Evolutionary conservation across 768 basidiomycete species (phyloP), one percentile per base, ranked within the genome.

Genomic region (Mycena metata): DNA sequence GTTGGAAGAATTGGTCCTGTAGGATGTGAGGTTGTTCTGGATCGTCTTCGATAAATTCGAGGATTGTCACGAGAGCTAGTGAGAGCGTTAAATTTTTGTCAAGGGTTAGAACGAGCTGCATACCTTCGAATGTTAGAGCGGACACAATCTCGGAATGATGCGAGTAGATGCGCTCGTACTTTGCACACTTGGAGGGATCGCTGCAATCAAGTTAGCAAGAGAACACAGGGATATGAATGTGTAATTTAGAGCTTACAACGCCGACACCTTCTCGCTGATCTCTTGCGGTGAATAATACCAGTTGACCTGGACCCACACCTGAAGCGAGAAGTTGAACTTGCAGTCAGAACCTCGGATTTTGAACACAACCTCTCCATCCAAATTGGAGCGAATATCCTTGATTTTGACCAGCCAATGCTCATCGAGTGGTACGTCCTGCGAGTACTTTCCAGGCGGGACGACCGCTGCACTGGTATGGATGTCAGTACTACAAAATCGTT

Each of bases 241-340:
- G 21, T 57, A 36, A 35, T 9, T 3, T 12, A 1, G 30, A 6
- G 58, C 67, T 35, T 23, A 64, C 67, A 69, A 64, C 3, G 50
- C 9, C 6, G 56, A 42, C 5, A 69, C 45, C 12, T 69, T 24
- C 21, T 52, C 51, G 9, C 15, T 58, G 43, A 61, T 15, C 23
- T 69, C 67, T 5, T 30, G 33, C 3, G 54, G 56, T 11, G 57
- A 41, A 35, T 69, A 69, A 30, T 54, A 69, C 67, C 67, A 69
- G 24, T 69, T 69, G 41, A 69, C 16, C 24, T 54, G 17, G 1
- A 64, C 61, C 62, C 62, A 69, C 15, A 52, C 67, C 67, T 69
- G 46, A 11, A 15, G 39, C 39, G 11, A 56, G 30, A 24, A 47
- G 10, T 21, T 62, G 50, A 43, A 33, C 19, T 4, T 17, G 13